Conservation (phyloP, 2,329 filamentous ascomycete species). For the Pestalotiopsis sp. region DNA sequence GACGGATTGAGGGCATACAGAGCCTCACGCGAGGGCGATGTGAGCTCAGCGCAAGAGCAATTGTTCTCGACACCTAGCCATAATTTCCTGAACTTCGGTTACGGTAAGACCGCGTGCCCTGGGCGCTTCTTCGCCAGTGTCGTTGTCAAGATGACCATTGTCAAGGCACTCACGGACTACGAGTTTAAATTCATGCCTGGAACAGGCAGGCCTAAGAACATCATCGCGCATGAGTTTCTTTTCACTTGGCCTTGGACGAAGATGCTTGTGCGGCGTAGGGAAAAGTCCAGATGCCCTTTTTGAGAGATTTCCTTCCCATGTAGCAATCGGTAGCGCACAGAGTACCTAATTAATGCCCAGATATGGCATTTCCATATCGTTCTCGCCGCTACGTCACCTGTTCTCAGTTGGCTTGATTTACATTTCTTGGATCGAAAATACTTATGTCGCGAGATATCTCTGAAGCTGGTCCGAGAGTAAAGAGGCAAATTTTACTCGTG, state of each 20-base stretch:
- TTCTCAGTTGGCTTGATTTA: too few relatives aligned
- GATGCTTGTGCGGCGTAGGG: constrained; percentile 9
- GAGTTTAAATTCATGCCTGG: constrained; percentile 27
- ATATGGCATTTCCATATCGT: too few relatives aligned
- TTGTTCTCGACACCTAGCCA: constrained; percentile 27
- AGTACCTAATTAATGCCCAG: too few relatives aligned
- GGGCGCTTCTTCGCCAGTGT: constrained; percentile 34
- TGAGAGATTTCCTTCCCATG: too few relatives aligned
- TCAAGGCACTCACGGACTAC: constrained; percentile 28
- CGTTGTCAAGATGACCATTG: constrained; percentile 33
- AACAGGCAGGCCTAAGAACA: constrained; percentile 22
- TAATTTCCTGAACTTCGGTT: constrained; percentile 37
- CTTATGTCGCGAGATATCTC: too few relatives aligned
- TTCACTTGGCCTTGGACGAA: constrained; percentile 21
- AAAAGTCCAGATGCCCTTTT: too few relatives aligned
- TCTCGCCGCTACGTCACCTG: too few relatives aligned
- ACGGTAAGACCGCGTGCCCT: constrained; percentile 37
- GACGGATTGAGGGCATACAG: constrained; percentile 36
- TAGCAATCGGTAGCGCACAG: too few relatives aligned
- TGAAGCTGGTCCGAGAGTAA: too few relatives aligned
- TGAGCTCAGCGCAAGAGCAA: not conserved
- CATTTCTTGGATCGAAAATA: too few relatives aligned
- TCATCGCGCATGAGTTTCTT: constrained; percentile 26
- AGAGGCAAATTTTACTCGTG: too few relatives aligned
- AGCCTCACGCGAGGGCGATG: constrained; percentile 26